A percentile compares a stretch with the other conserved stretches of the same genome.
Evolutionary conservation across 2,329 filamentous ascomycete species (phyloP).

Genomic region (Paracamarosporium sp.): DNA sequence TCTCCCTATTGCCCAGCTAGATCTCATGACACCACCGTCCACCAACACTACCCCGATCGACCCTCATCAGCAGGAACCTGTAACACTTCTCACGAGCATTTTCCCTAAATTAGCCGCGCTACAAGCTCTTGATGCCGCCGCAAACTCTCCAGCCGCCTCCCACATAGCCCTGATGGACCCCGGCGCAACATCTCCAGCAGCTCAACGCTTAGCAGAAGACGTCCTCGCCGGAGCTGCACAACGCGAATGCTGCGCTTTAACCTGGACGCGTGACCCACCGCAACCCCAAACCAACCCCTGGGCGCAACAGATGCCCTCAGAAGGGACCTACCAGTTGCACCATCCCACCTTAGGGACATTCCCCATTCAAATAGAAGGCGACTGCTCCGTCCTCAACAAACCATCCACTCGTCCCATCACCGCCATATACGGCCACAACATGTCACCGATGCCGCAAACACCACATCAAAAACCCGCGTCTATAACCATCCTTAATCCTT

Average conservation of each 20-base stretch:
- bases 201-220: conserved; percentile 66
- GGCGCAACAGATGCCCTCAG: conserved; percentile 43
- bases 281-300: conserved; percentile 45
- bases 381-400: conserved; percentile 47
- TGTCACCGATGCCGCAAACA: conserved; percentile 45
- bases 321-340: conserved; percentile 52
- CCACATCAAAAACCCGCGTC: conserved; percentile 33
- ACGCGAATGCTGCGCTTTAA: conserved; percentile 71
- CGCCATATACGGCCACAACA: conserved; percentile 47
- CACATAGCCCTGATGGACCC: conserved; percentile 72
- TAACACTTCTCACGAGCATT: conserved; percentile 48
- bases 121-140: conserved; percentile 52
- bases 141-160: conserved; percentile 53
- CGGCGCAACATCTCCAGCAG: conserved; percentile 66
- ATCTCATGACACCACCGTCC: conserved; percentile 46
- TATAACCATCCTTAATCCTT: conserved; percentile 48
- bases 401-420: conserved; percentile 47
- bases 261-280: conserved; percentile 62
- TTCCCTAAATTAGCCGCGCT: conserved; percentile 57
- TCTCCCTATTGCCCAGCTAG: conserved; percentile 48
- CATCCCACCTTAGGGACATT: conserved; percentile 54
- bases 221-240: conserved; percentile 68
- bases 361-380: conserved; percentile 50
- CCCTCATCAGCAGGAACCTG: conserved; percentile 37
- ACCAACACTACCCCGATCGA: conserved; percentile 33